A percentile compares a stretch with the other conserved stretches of the same genome.
Evolutionary conservation across 352 stramenopile species (phyloP).

Genomic region (Phytophthora aleatoria): DNA sequence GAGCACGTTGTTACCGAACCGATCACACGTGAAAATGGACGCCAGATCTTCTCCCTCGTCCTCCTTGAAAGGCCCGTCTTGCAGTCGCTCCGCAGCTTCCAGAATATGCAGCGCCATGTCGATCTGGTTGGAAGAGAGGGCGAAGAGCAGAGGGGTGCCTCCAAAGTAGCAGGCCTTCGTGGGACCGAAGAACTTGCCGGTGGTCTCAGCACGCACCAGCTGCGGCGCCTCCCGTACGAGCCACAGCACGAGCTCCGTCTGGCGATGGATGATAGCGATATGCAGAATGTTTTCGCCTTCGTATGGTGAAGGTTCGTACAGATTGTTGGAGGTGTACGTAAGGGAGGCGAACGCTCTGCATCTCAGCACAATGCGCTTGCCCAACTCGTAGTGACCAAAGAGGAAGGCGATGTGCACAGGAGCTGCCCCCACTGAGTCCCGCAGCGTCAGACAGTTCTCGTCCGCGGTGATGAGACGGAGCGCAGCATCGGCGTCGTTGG

Average conservation of each 20-base stretch:
- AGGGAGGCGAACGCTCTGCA: constrained; percentile 36
- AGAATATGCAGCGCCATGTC: constrained; percentile 47
- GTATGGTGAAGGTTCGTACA: constrained; percentile 47
- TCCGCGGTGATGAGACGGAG: constrained; percentile 43
- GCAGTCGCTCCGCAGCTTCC: constrained; percentile 32
- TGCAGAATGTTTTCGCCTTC: constrained; percentile 71
- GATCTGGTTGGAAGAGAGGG: constrained; percentile 59
- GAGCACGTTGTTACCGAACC: constrained; percentile 63
- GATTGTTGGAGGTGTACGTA: constrained; percentile 44
- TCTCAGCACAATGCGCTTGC: constrained; percentile 46
- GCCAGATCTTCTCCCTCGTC: constrained; percentile 9
- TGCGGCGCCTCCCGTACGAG: constrained; percentile 42
- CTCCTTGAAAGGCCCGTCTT: constrained; percentile 9
- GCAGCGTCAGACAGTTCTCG: constrained; percentile 38
- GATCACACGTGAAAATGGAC: constrained; percentile 62
- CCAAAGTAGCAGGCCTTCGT: constrained; percentile 69
- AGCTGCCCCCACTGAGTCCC: constrained; percentile 56
- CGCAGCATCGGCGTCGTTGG: constrained; percentile 38
- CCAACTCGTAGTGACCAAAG: constrained; percentile 60
- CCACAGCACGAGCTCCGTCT: constrained; percentile 43
- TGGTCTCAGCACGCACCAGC: constrained; percentile 50
- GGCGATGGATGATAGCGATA: constrained; percentile 65
- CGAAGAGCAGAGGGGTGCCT: constrained; percentile 60
- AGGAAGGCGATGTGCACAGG: constrained; percentile 64
- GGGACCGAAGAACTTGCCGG: constrained; percentile 56